Percentiles rank a stretch among this genome's conserved stretches.
These are phyloP conservation scores for Phalaenopsis aphrodite DNA, from an alignment of 106 monocot genomes.

Conservation along the genomic window DNA sequence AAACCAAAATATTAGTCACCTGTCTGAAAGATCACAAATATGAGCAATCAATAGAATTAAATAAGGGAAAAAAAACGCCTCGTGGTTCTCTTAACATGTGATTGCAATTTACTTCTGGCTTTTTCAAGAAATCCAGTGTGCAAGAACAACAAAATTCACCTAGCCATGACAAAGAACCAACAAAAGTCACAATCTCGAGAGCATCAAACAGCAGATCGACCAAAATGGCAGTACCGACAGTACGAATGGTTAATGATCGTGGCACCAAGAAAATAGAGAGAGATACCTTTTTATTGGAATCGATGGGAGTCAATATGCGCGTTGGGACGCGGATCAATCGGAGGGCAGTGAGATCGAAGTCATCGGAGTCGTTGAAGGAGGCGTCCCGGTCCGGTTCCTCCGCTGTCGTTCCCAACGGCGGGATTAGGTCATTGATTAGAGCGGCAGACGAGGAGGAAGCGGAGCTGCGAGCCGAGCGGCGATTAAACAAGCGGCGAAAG, in stretches of 20 bases:
- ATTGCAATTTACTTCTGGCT: not conserved
- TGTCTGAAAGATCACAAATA: not conserved
- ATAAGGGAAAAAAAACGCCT: too few species aligned
- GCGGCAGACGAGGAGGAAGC: not conserved
- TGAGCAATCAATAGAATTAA: too few species aligned
- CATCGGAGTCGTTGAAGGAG: slow-evolving; percentile 19
- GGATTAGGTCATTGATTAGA: not conserved
- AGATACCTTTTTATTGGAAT: slow-evolving; percentile 33
- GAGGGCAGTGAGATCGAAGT: slow-evolving; percentile 21
- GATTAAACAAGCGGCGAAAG: slow-evolving; percentile 52
- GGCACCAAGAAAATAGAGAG: not conserved
- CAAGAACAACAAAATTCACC: not conserved
- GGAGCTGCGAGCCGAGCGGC: slow-evolving; percentile 17
- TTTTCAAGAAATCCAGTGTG: not conserved
- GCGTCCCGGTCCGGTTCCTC: slow-evolving; percentile 1
- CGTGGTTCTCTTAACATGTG: not conserved
- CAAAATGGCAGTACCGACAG: not conserved
- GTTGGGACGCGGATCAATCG: slow-evolving; percentile 42
- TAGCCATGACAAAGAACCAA: not conserved
- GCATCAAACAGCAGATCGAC: not conserved
- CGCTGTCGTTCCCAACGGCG: not conserved
- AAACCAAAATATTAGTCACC: not conserved
- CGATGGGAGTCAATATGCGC: slow-evolving; percentile 21
- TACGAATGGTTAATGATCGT: not conserved
- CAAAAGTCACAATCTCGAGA: not conserved